A percentile compares a stretch with the other conserved stretches of the same genome.
Conservation (phyloP, 75 land plant species). For the Picea sitchensis region DNA sequence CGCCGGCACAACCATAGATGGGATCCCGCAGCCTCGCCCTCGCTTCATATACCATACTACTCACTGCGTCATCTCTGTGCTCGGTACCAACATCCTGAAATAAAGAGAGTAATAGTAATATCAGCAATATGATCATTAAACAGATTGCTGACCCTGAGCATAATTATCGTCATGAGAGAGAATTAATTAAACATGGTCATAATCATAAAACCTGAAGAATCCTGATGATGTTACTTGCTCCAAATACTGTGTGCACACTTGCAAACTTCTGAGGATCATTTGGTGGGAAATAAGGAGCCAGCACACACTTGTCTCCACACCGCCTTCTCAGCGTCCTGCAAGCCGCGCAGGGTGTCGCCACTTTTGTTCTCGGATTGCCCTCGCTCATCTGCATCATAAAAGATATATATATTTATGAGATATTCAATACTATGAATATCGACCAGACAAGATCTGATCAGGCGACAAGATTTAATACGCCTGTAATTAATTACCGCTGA, state of each 20-base stretch:
- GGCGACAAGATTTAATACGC: too few species aligned
- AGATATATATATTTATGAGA: too few species aligned
- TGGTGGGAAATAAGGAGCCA: slow-evolving; percentile 43
- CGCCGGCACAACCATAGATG: slow-evolving; percentile 35
- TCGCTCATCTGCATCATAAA: too few species aligned
- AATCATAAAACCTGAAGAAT: slow-evolving; percentile 24
- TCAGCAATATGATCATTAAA: neutral
- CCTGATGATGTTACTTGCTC: slow-evolving; percentile 45
- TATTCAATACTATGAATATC: too few species aligned
- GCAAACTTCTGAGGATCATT: slow-evolving; percentile 41
- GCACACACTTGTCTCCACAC: slow-evolving; percentile 31
- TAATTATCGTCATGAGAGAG: neutral
- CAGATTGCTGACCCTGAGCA: too few species aligned
- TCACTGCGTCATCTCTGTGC: slow-evolving; percentile 32
- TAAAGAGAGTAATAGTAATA: neutral
- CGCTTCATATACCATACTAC: slow-evolving; percentile 41
- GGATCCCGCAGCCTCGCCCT: slow-evolving; percentile 34
- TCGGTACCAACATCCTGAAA: slow-evolving; percentile 16
- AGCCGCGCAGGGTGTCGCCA: slow-evolving; percentile 31
- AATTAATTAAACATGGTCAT: neutral
- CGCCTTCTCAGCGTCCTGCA: slow-evolving; percentile 33
- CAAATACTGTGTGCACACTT: slow-evolving; percentile 38
- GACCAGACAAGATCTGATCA: too few species aligned
- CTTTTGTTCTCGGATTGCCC: neutral
- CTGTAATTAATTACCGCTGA: too few species aligned